A percentile compares a stretch with the other conserved stretches of the same genome.
These are phyloP conservation scores for Colletotrichum caudatum DNA, from an alignment of 2,329 filamentous ascomycete species.

Conservation along the genomic window DNA sequence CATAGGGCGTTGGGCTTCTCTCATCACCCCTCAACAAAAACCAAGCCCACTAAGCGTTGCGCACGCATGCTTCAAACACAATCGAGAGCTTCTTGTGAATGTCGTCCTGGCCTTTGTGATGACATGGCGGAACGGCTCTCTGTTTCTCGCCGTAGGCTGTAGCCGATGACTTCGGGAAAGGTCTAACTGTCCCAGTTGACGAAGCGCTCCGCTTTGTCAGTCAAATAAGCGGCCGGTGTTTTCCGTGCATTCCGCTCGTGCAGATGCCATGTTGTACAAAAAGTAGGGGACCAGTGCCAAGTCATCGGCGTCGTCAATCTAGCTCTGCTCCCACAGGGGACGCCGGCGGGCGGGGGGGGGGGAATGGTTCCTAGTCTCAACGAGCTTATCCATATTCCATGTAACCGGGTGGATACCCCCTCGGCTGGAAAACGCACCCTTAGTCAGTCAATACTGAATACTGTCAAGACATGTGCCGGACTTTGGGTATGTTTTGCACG, in stretches of 20 bases:
- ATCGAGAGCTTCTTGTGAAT: neutral
- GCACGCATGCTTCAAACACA: too few species aligned
- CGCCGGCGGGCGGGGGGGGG: too few species aligned
- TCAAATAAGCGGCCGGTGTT: too few species aligned
- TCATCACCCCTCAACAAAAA: too few species aligned
- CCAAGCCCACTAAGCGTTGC: too few species aligned
- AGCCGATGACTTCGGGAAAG: slow-evolving; percentile 1
- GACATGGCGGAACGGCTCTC: slow-evolving; percentile 7
- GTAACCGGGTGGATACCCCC: slow-evolving; percentile 5
- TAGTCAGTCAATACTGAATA: neutral
- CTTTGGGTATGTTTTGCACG: too few species aligned
- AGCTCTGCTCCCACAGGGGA: slow-evolving; percentile 14
- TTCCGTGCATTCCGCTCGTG: too few species aligned
- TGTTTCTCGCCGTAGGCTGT: slow-evolving; percentile 33
- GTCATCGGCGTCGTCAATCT: slow-evolving; percentile 6
- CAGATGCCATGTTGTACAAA: too few species aligned
- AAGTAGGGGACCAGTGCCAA: neutral
- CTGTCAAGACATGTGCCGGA: too few species aligned
- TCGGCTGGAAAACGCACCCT: neutral
- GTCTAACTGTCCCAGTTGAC: slow-evolving; percentile 41
- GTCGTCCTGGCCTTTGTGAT: slow-evolving; percentile 12
- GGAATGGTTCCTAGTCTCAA: neutral
- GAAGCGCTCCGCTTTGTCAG: slow-evolving; percentile 26
- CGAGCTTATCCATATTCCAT: slow-evolving; percentile 9
- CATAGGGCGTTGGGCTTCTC: too few species aligned